phyloP scores from a whole-genome alignment of 306 rosid genomes.

The Fagus sylvatica region DNA sequence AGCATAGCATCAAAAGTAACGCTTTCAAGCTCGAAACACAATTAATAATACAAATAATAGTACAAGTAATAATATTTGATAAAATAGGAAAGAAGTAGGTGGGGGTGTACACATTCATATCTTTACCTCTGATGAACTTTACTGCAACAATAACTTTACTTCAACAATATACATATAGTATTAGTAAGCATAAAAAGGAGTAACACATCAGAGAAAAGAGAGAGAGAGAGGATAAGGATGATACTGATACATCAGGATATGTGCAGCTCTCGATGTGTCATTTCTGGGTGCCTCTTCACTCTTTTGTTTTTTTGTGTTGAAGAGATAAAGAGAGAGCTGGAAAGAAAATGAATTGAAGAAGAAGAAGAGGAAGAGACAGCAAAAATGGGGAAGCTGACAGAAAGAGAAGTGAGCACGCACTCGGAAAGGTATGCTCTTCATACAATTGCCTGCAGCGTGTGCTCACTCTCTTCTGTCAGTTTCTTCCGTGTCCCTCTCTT shows the following conservation, averaged over 20 bases:
- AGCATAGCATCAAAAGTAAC: constrained; percentile 52
- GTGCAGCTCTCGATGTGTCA: too few species aligned
- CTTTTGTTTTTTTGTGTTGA: too few species aligned
- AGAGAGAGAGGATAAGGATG: not conserved
- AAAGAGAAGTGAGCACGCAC: constrained; percentile 74
- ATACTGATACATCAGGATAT: too few species aligned
- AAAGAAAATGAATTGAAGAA: too few species aligned
- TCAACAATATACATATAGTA: too few species aligned
- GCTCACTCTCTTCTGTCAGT: constrained; percentile 99
- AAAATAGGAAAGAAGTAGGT: not conserved
- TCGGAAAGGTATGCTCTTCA: constrained; percentile 45
- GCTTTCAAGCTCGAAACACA: constrained; percentile 30
- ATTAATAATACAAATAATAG: not conserved
- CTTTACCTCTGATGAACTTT: not conserved
- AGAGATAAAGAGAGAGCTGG: not conserved
- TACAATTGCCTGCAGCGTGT: constrained; percentile 59
- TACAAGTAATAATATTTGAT: not conserved
- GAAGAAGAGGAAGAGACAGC: not conserved
- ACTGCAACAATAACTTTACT: not conserved
- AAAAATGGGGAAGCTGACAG: constrained; percentile 47
- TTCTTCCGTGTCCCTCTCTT: constrained; percentile 24
- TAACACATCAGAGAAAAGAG: not conserved
- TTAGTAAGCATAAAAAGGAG: not conserved
- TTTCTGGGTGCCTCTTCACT: too few species aligned
- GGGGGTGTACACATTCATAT: not conserved